These are phyloP conservation scores for Aspergillus conjunctus DNA, from an alignment of 495 filamentous ascomycete species.

Conservation along the genomic window DNA sequence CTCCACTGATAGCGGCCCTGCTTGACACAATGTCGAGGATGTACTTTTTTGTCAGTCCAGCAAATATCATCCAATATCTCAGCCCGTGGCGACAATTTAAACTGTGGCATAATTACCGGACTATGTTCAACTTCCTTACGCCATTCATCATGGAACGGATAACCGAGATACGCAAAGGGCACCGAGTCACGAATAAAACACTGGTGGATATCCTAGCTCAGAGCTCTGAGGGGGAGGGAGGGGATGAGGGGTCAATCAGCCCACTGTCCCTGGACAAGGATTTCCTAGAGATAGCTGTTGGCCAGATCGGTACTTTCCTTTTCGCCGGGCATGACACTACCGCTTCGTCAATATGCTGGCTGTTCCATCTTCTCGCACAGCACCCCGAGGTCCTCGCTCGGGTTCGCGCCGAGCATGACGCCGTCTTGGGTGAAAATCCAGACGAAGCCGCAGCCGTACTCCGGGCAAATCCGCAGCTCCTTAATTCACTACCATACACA, in stretches of 20 bases:
- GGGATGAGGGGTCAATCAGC: neutral
- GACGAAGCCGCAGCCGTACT: conserved; percentile 27
- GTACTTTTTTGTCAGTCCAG: neutral
- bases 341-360: conserved; percentile 36
- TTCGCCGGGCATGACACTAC: conserved; percentile 38
- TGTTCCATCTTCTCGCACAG: conserved; percentile 49
- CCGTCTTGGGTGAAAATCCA: conserved; percentile 34
- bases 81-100: conserved; percentile 2
- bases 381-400: conserved; percentile 41
- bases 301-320: conserved; percentile 26
- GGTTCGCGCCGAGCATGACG: conserved; percentile 50
- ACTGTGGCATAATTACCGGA: conserved; percentile 3
- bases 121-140: neutral
- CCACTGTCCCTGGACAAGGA: conserved; percentile 12
- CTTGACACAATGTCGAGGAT: neutral
- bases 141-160: neutral
- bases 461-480: conserved; percentile 32
- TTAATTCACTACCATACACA: conserved; percentile 49
- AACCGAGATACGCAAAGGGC: neutral
- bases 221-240: neutral
- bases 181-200: neutral
- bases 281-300: conserved; percentile 33
- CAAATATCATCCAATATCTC: neutral
- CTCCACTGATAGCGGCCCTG: neutral
- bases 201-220: neutral